Evolutionary conservation across 2,329 filamentous ascomycete genomes (phyloP).

Genomic region (Alternaria sp.): DNA sequence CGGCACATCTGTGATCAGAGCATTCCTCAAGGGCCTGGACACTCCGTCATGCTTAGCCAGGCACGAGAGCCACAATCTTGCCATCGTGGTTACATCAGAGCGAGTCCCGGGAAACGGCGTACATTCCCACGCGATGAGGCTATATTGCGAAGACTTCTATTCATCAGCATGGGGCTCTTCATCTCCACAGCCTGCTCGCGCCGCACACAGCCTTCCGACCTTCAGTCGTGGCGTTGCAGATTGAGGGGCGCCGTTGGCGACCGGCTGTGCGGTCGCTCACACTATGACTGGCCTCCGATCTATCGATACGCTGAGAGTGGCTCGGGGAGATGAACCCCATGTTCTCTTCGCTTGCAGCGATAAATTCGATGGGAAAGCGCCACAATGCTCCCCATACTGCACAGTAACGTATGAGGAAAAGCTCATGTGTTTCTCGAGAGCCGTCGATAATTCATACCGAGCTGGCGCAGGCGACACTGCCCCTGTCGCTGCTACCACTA

Average conservation of each 20-base stretch:
- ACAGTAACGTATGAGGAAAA: conserved; percentile 40
- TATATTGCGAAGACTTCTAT: conserved; percentile 30
- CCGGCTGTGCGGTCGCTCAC: conserved; percentile 13
- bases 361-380: conserved; percentile 30
- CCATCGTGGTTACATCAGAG: conserved; percentile 23
- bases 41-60: conserved; percentile 34
- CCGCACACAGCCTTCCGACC: conserved; percentile 24
- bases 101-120: conserved; percentile 25
- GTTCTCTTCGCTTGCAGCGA: conserved; percentile 21
- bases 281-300: conserved; percentile 24
- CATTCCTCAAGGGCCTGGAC: conserved; percentile 32
- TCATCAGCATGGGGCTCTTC: conserved; percentile 28
- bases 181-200: conserved; percentile 21
- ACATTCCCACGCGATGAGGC: conserved; percentile 27
- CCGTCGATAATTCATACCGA: conserved; percentile 37
- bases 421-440: conserved; percentile 24
- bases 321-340: conserved; percentile 31
- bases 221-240: conserved; percentile 37
- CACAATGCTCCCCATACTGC: conserved; percentile 42
- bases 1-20: conserved; percentile 28
- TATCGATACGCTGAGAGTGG: conserved; percentile 33
- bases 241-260: conserved; percentile 39
- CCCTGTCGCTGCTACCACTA: conserved; percentile 33
- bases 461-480: conserved; percentile 34
- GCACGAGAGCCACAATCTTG: conserved; percentile 28